These are phyloP conservation scores for Hypoxylon perforatum DNA, from an alignment of 495 filamentous ascomycete species.

Conservation along the genomic window DNA sequence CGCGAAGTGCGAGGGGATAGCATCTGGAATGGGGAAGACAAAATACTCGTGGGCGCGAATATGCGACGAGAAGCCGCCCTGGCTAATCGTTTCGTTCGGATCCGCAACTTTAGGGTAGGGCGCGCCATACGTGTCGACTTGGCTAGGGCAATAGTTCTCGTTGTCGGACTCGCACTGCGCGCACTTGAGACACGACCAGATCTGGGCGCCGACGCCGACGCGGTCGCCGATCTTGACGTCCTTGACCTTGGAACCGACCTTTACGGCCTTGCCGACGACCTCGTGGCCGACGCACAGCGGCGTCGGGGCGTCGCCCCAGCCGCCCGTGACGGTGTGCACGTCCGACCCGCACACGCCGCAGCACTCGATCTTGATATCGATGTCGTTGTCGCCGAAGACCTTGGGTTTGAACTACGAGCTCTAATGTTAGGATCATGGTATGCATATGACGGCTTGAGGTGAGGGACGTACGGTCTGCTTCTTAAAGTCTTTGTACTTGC, in stretches of 20 bases:
- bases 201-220: constrained; percentile 83
- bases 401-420: constrained; percentile 75
- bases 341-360: constrained; percentile 86
- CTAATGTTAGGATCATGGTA: not conserved
- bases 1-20: constrained; percentile 68
- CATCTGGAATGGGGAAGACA: constrained; percentile 78
- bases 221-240: constrained; percentile 76
- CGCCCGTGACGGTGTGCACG: constrained; percentile 80
- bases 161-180: constrained; percentile 60
- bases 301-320: constrained; percentile 74
- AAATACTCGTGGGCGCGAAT: constrained; percentile 82
- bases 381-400: constrained; percentile 73
- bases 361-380: constrained; percentile 53
- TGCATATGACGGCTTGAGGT: not conserved
- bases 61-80: constrained; percentile 61
- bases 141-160: constrained; percentile 81
- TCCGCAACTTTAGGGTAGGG: constrained; percentile 63
- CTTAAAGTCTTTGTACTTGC: constrained; percentile 70
- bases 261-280: constrained; percentile 76
- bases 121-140: constrained; percentile 70
- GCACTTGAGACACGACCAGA: constrained; percentile 74
- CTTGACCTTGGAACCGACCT: constrained; percentile 72
- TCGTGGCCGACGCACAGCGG: constrained; percentile 83
- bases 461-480: constrained; percentile 68
- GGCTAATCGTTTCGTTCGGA: constrained; percentile 41